Percentiles rank a stretch among this genome's conserved stretches.
Conservation (phyloP, 78 protist genomes). For the Polysphondylium violaceum region DNA sequence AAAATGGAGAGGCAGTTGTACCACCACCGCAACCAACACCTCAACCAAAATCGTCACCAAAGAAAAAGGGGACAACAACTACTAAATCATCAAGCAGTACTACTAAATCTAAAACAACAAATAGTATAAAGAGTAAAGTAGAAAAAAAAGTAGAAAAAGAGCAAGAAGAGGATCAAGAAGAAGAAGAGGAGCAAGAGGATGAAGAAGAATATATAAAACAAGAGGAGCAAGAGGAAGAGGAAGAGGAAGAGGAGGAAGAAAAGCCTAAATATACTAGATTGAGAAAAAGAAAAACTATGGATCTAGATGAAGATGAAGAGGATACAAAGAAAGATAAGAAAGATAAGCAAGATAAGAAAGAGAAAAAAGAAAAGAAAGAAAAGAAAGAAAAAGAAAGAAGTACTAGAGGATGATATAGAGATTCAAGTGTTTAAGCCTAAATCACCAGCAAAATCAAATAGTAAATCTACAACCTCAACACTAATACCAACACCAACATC, state of each 20-base stretch:
- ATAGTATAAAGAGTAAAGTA: not conserved
- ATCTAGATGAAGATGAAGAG: not conserved
- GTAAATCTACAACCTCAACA: slow-evolving; percentile 1
- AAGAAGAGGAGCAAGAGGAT: slow-evolving; percentile 1
- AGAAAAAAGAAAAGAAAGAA: not conserved
- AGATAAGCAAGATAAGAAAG: not conserved
- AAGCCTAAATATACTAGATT: too few relatives aligned
- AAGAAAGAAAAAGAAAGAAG: slow-evolving; percentile 14
- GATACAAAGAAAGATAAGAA: not conserved
- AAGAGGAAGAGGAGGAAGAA: not conserved
- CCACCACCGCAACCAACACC: not conserved
- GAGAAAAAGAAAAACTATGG: too few relatives aligned
- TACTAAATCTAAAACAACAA: not conserved
- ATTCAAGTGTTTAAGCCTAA: too few relatives aligned
- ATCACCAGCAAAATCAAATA: not conserved
- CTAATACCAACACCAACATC: slow-evolving; percentile 17
- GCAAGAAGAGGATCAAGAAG: not conserved
- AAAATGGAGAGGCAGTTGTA: slow-evolving; percentile 13
- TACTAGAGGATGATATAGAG: not conserved
- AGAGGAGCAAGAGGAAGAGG: not conserved
- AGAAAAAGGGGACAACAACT: slow-evolving; percentile 4
- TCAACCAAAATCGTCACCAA: not conserved
- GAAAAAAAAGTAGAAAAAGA: not conserved
- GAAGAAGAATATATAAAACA: slow-evolving; percentile 3
- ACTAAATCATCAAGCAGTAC: not conserved